Base-by-base conservation (phyloP, 306 rosid species). In the Cyamopsis tetragonoloba region DNA sequence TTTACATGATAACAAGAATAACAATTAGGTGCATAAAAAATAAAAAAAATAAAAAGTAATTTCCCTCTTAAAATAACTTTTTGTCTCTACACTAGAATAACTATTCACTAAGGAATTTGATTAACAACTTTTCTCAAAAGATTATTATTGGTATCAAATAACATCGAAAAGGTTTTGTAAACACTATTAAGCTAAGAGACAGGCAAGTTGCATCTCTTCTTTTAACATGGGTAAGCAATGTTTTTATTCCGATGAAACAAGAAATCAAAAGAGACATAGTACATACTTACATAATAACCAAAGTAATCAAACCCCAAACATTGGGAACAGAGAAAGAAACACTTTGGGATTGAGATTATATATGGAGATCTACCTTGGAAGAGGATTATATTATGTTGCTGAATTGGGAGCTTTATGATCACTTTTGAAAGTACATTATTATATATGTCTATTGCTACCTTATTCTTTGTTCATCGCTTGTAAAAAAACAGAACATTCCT, bases 241-340 rank as follows among this genome's bases (percentile, higher is more conserved):
- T 44, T 77, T 51, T 66, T 49, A 17, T 70, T 60, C n/a, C 46
- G 73, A 73, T 50, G 73, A 73, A 80, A 44, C 78, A 81, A 42
- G 70, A 75, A 82, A 74, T 74, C 82, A 79, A 85, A 77, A 61
- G 77, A 73, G 24, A 35, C 17, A 65, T 14, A n/a, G n/a, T n/a
- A n/a, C n/a, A n/a, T n/a, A n/a, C n/a, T n/a, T n/a, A 71, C 61
- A 51, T 68, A 77, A 75, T 38, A 73, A 68, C 62, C 83, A 82
- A 85, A 81, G 88, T 70, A 81, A 79, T 81, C 76, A 74, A 73
- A 76, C 86, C 75, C 77, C 47, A 70, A 82, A 68, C 97, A 77
- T 87, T 67, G 92, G 92, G 82, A 87, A 85, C 61, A 70, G 97
- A 76, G 86, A 90, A 79, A 74, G 68, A 77, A 55, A 83, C 82